Base-by-base conservation (phyloP, 2,329 filamentous ascomycete genomes). In the Amylocarpus encephaloides region DNA sequence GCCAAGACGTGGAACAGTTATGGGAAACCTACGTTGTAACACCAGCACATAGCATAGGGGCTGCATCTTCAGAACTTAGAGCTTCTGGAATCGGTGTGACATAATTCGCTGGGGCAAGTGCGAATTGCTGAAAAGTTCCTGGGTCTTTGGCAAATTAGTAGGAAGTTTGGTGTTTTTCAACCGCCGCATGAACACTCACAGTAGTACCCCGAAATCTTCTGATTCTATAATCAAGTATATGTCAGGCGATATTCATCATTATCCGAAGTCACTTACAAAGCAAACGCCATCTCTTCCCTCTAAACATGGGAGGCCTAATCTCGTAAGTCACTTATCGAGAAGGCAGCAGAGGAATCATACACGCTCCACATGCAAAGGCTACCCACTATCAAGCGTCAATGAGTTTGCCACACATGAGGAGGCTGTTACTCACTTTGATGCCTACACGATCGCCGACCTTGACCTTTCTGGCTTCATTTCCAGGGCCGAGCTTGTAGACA, bases 41-140 rank as follows among this genome's bases (percentile, higher is more conserved):
- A 26, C 83, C 83, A 12, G 81, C 82, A 65, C 82, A 86, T 46
- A 85, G 74, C 70, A 86, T 75, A 1, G 82, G 83, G 1, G 83
- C 83, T 0, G 83, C 83, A 19, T 73, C 71, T 45, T 77, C 81
- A 9, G 77, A 80, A 38, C 73, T 66, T 15, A 87, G 67, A 3
- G 65, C 68, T 4, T 83, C 81, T 2, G 83, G 83, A 57, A 87
- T 85, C 1, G 81, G 81, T 0, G 83, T 86, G 2, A 86, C 83
- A 64, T 87, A 86, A 67, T 77, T 76, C 2, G 82, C 82, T 9
- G 80, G 79, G 0, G 75, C 77, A 13, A 84, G 63, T 15, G 77
- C 76, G 61, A 86, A 87, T 67, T 86, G 81, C 63, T 86, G 83
- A 64, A 86, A 87, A n/a, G 83, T 87, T 34, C 83, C 83, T 0